Evolutionary conservation across 495 filamentous ascomycete genomes (phyloP).

Genomic region (Glonium stellatum): DNA sequence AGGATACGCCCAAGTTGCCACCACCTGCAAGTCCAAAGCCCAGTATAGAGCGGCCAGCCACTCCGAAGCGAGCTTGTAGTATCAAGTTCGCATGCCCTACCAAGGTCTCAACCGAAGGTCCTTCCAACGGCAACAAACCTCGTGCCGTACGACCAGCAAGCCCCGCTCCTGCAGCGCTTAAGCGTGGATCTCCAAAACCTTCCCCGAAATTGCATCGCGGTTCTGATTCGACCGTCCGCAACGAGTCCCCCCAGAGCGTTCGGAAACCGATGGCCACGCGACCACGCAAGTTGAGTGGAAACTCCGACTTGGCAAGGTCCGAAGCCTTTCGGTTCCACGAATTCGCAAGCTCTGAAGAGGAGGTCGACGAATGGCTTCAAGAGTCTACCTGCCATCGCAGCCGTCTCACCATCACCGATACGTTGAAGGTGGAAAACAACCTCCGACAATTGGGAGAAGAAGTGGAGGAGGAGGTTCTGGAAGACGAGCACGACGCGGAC

Average conservation of each 20-base stretch:
- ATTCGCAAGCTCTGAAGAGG: constrained; percentile 73
- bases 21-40: constrained; percentile 23
- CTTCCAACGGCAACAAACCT: constrained; percentile 19
- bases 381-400: constrained; percentile 54
- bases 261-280: constrained; percentile 21
- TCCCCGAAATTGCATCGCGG: constrained; percentile 42
- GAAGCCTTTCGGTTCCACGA: constrained; percentile 82
- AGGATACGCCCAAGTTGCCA: constrained; percentile 40
- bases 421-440: constrained; percentile 79
- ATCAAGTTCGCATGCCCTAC: constrained; percentile 58
- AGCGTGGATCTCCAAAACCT: constrained; percentile 17
- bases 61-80: constrained; percentile 47
- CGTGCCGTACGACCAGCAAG: constrained; percentile 20
- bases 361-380: constrained; percentile 81
- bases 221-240: constrained; percentile 43
- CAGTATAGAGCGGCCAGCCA: constrained; percentile 22
- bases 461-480: constrained; percentile 75
- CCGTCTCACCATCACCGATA: constrained; percentile 81
- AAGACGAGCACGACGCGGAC: constrained; percentile 34
- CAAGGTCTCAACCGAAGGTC: constrained; percentile 21
- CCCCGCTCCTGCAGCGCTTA: constrained; percentile 36
- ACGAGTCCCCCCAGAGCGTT: constrained; percentile 32
- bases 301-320: constrained; percentile 54
- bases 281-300: constrained; percentile 32
- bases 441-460: constrained; percentile 85